phyloP scores from a whole-genome alignment of 1,139 yeast genomes.

The Saccharomycopsis phalli region DNA sequence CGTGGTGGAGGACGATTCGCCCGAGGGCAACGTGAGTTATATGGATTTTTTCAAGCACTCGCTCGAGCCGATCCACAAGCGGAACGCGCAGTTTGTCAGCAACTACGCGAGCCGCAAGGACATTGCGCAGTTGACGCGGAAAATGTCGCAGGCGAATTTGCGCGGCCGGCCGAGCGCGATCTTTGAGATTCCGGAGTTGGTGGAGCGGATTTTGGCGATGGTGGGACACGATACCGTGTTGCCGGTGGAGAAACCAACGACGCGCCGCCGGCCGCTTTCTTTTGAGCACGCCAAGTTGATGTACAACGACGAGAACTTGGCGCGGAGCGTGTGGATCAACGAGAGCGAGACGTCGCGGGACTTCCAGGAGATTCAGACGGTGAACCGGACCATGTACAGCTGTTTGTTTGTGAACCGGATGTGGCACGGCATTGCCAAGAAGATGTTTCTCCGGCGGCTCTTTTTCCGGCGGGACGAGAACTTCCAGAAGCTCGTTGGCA shows the following conservation, averaged over 20 bases:
- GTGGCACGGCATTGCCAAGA: constrained; percentile 51
- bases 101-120: background rate
- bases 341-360: constrained; percentile 21
- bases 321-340: constrained; percentile 42
- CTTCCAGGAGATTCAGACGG: constrained; percentile 15
- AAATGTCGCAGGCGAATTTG: constrained; percentile 6
- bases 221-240: constrained; percentile 9
- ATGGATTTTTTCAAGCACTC: constrained; percentile 13
- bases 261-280: constrained; percentile 57
- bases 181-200: constrained; percentile 14
- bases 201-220: constrained; percentile 11
- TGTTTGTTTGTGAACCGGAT: constrained; percentile 62
- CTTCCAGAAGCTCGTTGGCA: constrained; percentile 37
- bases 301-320: constrained; percentile 46
- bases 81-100: background rate
- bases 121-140: constrained; percentile 2
- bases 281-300: constrained; percentile 50
- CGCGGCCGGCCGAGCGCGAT: background rate
- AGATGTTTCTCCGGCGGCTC: constrained; percentile 46
- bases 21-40: constrained; percentile 3
- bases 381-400: constrained; percentile 31
- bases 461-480: constrained; percentile 43
- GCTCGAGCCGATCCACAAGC: constrained; percentile 15
- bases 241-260: constrained; percentile 9
- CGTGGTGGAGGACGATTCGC: background rate